These are phyloP conservation scores for Rhodotorula babjevae DNA, from an alignment of 768 basidiomycete genomes.

Conservation along the genomic window DNA sequence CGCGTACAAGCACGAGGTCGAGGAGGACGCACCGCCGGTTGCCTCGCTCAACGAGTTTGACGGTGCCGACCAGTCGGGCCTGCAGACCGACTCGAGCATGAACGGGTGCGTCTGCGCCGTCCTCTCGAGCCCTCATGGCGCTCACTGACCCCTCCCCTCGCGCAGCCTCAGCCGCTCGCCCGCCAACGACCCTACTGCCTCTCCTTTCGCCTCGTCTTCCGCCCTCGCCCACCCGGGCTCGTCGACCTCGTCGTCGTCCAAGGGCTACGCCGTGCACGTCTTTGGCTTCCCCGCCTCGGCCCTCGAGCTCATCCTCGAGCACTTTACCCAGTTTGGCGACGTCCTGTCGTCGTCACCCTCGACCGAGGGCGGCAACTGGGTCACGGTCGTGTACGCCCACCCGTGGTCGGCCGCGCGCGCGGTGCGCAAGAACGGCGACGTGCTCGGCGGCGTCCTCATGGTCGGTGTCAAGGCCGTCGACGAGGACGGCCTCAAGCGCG, in stretches of 20 bases:
- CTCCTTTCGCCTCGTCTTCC: slow-evolving; percentile 22
- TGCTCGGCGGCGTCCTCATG: slow-evolving; percentile 65
- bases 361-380: slow-evolving; percentile 70
- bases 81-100: slow-evolving; percentile 4
- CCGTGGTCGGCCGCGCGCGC: slow-evolving; percentile 71
- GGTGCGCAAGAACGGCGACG: slow-evolving; percentile 74
- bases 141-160: neutral
- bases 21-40: slow-evolving; percentile 41
- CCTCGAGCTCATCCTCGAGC: slow-evolving; percentile 53
- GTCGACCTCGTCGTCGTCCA: neutral
- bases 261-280: slow-evolving; percentile 56
- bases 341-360: slow-evolving; percentile 65
- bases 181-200: slow-evolving; percentile 3
- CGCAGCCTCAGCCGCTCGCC: slow-evolving; percentile 10
- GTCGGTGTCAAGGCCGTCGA: slow-evolving; percentile 61
- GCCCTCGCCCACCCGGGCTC: slow-evolving; percentile 2
- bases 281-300: slow-evolving; percentile 85
- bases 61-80: neutral
- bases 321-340: slow-evolving; percentile 55
- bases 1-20: slow-evolving; percentile 59
- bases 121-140: neutral
- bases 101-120: neutral
- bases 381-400: slow-evolving; percentile 69
- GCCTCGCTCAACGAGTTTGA: slow-evolving; percentile 39
- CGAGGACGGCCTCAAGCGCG: slow-evolving; percentile 29